Evolutionary conservation across 2,329 filamentous ascomycete genomes (phyloP), one percentile per base, ranked within the genome.

Genomic region (Leptographium radiaticola): DNA sequence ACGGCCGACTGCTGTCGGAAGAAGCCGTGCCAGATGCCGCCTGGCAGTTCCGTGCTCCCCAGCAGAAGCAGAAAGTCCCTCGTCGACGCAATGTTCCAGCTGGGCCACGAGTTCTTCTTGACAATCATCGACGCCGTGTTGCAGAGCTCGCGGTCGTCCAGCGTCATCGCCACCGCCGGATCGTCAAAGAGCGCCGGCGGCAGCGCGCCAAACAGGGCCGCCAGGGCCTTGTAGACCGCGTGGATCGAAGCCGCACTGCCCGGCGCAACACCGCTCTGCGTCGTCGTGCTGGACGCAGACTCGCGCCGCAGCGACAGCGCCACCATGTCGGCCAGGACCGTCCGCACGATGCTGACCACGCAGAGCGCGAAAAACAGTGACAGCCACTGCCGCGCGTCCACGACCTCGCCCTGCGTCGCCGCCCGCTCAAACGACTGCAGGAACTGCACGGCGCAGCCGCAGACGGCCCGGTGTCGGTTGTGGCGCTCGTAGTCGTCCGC

Each of bases 301-400:
- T 31, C 36, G 10, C 50, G 64, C 60, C 30, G 64, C 58, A n/a
- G 61, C 56, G 56, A 13, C 59, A 60, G 33, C 31, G 68, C 65
- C 25, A 68, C 66, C 38, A 75, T 66, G 53, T 79, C 75, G 16
- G 73, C 66, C 6, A 80, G 64, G 2, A 81, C 68, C 1, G 76
- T 76, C 49, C 73, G 72, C 20, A 75, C 70, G 33, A 77, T 68
- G 61, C 76, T 80, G 60, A 81, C 79, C n/a, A 81, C 74, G 62
- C 77, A 80, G 18, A 81, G 63, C 13, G 78, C 74, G 50, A 77
- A 67, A 56, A 80, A 78, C 5, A 72, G 62, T 2, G 77, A 74
- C 16, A 79, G 62, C 72, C 75, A 79, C 53, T 68, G 68, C 58
- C 69, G 71, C 10, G 70, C 66, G 30, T 68, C 68, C 25, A 70